These are phyloP conservation scores for Torulaspora gathmanii DNA, from an alignment of 805 yeast genomes.

Conservation along the genomic window DNA sequence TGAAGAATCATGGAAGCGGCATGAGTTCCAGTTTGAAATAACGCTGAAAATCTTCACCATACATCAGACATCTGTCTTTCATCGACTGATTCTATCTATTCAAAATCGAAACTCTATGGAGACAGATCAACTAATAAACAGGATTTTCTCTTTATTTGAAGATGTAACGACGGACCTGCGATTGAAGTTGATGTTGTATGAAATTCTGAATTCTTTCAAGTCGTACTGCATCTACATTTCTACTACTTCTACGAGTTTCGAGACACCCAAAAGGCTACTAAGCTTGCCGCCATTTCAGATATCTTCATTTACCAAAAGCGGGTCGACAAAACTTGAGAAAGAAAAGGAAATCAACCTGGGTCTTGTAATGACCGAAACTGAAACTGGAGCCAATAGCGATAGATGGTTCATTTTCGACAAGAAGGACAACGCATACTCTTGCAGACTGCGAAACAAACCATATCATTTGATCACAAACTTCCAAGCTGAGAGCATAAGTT, in stretches of 20 bases:
- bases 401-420: conserved; percentile 28
- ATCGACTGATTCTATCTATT: conserved; percentile 16
- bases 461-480: conserved; percentile 27
- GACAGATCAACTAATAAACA: conserved; percentile 14
- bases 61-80: conserved; percentile 28
- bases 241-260: conserved; percentile 12
- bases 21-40: conserved; percentile 20
- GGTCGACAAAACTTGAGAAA: conserved; percentile 1
- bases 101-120: conserved; percentile 8
- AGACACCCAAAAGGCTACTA: conserved; percentile 23
- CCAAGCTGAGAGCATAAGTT: conserved; percentile 19
- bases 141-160: conserved; percentile 25
- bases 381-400: background rate
- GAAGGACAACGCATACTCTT: conserved; percentile 13
- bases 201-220: conserved; percentile 30
- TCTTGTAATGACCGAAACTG: conserved; percentile 4
- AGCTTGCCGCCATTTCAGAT: conserved; percentile 34
- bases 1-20: conserved; percentile 9
- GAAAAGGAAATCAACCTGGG: conserved; percentile 11
- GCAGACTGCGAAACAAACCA: conserved; percentile 24
- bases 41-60: conserved; percentile 28
- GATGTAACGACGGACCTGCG: conserved; percentile 27
- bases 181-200: conserved; percentile 32
- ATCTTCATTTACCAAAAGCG: conserved; percentile 27
- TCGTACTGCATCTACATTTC: conserved; percentile 27